Conservation (phyloP, 441 rosid genomes). For the Theobroma grandiflorum region DNA sequence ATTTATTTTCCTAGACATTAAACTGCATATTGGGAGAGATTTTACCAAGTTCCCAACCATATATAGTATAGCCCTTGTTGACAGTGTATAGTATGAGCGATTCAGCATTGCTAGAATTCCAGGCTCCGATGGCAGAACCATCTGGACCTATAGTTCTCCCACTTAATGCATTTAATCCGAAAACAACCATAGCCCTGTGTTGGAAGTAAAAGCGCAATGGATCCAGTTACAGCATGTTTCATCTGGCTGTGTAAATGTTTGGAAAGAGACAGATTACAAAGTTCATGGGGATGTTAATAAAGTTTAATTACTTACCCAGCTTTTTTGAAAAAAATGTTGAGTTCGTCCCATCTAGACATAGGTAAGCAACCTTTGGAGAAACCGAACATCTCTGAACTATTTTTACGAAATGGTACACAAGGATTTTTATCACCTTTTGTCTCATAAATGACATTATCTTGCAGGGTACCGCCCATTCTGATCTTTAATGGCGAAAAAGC, state of each 20-base stretch:
- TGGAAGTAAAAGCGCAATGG: neutral
- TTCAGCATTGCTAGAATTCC: slow-evolving; percentile 85
- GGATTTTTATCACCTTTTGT: slow-evolving; percentile 58
- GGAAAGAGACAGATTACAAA: neutral
- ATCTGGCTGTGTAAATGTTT: neutral
- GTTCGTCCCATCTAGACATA: slow-evolving; percentile 83
- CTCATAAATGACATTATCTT: slow-evolving; percentile 78
- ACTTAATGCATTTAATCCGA: slow-evolving; percentile 82
- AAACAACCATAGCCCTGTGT: slow-evolving; percentile 77
- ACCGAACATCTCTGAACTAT: slow-evolving; percentile 68
- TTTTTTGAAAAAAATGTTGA: slow-evolving; percentile 73
- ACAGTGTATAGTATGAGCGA: slow-evolving; percentile 74
- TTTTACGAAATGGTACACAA: slow-evolving; percentile 63
- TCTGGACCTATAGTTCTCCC: slow-evolving; percentile 52
- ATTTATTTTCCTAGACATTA: no score
- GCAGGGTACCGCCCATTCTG: slow-evolving; percentile 91
- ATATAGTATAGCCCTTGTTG: slow-evolving; percentile 57
- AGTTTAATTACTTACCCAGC: slow-evolving; percentile 55
- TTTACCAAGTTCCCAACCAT: slow-evolving; percentile 97
- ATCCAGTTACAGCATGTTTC: neutral
- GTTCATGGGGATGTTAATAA: neutral
- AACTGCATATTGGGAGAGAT: neutral
- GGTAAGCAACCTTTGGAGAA: slow-evolving; percentile 81
- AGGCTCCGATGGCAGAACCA: slow-evolving; percentile 77
- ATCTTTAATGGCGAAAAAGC: slow-evolving; percentile 92